Conservation (phyloP, 2,329 filamentous ascomycete species). For the Ophiocordyceps unilateralis region DNA sequence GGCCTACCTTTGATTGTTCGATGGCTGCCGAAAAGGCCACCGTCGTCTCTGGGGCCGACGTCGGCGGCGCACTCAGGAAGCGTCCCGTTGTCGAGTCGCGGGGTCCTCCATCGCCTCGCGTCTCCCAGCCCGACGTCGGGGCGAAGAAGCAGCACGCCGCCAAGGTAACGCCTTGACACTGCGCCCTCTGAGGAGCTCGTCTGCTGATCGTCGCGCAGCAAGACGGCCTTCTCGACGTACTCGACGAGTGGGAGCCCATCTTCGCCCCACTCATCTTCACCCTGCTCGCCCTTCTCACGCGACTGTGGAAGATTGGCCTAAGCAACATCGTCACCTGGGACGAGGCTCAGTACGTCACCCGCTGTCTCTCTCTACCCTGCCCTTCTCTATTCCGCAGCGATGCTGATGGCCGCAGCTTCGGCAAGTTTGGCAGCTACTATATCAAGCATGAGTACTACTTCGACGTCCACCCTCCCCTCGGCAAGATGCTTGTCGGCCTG, state of each 20-base stretch:
- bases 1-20: slow-evolving; percentile 2
- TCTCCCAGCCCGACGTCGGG: slow-evolving; percentile 24
- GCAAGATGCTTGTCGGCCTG: slow-evolving; percentile 95
- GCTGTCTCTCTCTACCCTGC: no score
- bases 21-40: slow-evolving; percentile 39
- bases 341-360: slow-evolving; percentile 41
- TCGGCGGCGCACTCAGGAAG: slow-evolving; percentile 37
- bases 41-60: slow-evolving; percentile 42
- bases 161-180: slow-evolving; percentile 12
- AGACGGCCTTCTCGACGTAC: slow-evolving; percentile 42
- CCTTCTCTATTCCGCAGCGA: background rate
- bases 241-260: slow-evolving; percentile 46
- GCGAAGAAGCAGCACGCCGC: slow-evolving; percentile 39
- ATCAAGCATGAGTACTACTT: slow-evolving; percentile 99
- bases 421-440: slow-evolving; percentile 98
- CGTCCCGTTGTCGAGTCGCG: slow-evolving; percentile 26
- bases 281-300: slow-evolving; percentile 45
- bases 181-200: background rate
- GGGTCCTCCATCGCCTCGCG: slow-evolving; percentile 12
- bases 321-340: slow-evolving; percentile 52
- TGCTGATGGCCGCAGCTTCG: slow-evolving; percentile 40
- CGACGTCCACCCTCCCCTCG: slow-evolving; percentile 73
- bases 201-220: slow-evolving; percentile 15
- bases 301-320: slow-evolving; percentile 52
- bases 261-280: slow-evolving; percentile 46